Conservation (phyloP, 345 rosid genomes). For the Balakata baccata region DNA sequence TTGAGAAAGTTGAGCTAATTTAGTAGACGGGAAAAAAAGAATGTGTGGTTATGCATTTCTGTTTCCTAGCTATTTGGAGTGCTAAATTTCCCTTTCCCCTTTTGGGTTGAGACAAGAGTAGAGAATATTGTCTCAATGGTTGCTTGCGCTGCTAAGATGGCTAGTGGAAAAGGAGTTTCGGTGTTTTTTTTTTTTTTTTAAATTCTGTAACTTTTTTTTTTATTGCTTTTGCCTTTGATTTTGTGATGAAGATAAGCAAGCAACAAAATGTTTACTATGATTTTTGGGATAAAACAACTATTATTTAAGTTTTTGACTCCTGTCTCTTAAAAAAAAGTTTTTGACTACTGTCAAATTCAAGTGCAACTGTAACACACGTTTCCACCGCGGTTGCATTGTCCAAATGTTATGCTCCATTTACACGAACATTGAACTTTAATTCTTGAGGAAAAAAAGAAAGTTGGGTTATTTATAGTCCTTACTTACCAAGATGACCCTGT, state of each 20-base stretch:
- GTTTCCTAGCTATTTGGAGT: background rate
- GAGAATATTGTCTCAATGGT: background rate
- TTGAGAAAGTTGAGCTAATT: background rate
- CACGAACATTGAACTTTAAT: background rate
- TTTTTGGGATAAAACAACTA: too few relatives aligned
- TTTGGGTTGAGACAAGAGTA: background rate
- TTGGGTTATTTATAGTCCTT: background rate
- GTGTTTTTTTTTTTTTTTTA: background rate
- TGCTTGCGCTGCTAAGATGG: background rate
- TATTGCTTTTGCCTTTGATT: background rate
- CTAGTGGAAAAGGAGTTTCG: background rate
- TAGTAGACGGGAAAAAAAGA: conserved; percentile 21
- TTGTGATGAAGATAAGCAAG: too few relatives aligned
- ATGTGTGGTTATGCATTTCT: background rate
- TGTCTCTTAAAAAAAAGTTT: too few relatives aligned
- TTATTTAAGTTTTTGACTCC: background rate
- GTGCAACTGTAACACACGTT: too few relatives aligned
- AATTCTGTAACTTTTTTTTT: background rate
- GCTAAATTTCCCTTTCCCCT: too few relatives aligned
- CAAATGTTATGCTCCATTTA: background rate
- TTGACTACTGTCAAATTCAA: too few relatives aligned
- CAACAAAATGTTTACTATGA: too few relatives aligned
- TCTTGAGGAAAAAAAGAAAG: background rate
- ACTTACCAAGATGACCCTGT: background rate
- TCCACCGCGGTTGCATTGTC: background rate